Percentiles rank a stretch among this genome's conserved stretches.
Conservation (phyloP, 2,329 filamentous ascomycete genomes). For the Coniochaeta prunicola region DNA sequence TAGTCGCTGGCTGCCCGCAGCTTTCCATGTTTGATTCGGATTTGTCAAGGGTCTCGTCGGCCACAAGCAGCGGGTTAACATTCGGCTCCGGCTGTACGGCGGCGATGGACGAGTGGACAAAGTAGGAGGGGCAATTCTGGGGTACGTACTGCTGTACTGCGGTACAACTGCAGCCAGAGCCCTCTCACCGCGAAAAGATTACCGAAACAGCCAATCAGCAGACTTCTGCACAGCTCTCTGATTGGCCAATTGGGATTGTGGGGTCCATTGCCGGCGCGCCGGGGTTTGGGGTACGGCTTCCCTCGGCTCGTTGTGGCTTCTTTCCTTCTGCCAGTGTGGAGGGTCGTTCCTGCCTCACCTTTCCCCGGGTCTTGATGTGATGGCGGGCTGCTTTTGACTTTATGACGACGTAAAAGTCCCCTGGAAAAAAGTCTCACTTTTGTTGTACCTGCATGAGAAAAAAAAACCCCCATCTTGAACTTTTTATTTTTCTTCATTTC, state of each 20-base stretch:
- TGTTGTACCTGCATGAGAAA: not conserved
- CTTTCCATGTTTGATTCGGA: not conserved
- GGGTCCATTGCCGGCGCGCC: not conserved
- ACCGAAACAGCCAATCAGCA: not conserved
- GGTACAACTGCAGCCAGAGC: too few species aligned
- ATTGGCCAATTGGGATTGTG: not conserved
- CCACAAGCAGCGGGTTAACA: not conserved
- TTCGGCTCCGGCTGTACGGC: conserved; percentile 1
- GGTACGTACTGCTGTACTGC: too few species aligned
- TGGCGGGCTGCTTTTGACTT: too few species aligned
- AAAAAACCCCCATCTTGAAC: too few species aligned
- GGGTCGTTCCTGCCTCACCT: not conserved
- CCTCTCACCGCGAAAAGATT: not conserved
- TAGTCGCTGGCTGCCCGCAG: not conserved
- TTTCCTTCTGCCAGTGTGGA: too few species aligned
- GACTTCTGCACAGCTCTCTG: not conserved
- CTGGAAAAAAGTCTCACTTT: not conserved
- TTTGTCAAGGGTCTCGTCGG: not conserved
- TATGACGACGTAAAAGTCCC: not conserved
- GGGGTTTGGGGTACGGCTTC: not conserved
- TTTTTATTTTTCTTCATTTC: not conserved
- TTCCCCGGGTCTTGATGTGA: not conserved
- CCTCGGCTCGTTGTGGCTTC: not conserved
- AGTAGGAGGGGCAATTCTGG: not conserved
- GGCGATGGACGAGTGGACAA: not conserved